These are phyloP conservation scores for Rhynchospora breviuscula DNA, from an alignment of 176 grass and related monocot species.

Conservation along the genomic window DNA sequence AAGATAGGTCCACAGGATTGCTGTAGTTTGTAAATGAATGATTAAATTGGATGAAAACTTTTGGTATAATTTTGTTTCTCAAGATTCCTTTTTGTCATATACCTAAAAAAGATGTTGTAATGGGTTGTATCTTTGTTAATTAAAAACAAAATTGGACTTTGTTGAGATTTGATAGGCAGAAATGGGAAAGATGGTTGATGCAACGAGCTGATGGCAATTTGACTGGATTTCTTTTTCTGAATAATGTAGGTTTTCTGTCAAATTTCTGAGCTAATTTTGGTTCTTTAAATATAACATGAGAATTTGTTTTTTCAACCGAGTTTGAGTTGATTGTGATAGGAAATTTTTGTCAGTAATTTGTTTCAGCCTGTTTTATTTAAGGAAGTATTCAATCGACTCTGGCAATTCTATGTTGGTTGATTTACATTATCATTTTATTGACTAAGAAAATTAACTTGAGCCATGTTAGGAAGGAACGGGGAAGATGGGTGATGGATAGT, in stretches of 20 bases:
- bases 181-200: slow-evolving; percentile 81
- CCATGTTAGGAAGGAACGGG: slow-evolving; percentile 29
- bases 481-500: slow-evolving; percentile 33
- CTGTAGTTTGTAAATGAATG: not conserved
- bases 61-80: not conserved
- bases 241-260: slow-evolving; percentile 50
- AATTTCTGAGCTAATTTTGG: slow-evolving; percentile 13
- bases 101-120: slow-evolving; percentile 10
- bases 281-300: not conserved
- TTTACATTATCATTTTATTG: not conserved
- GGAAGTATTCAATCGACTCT: not conserved
- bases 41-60: not conserved
- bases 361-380: not conserved
- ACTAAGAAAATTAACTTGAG: slow-evolving; percentile 21
- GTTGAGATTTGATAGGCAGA: slow-evolving; percentile 63
- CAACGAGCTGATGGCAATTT: slow-evolving; percentile 37
- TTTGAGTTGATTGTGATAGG: not conserved
- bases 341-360: not conserved
- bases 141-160: slow-evolving; percentile 37
- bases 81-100: not conserved
- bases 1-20: not conserved
- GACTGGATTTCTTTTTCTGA: slow-evolving; percentile 34
- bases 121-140: slow-evolving; percentile 36
- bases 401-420: not conserved
- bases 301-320: not conserved